These are phyloP conservation scores for Calocera viscosa DNA, from an alignment of 768 basidiomycete species.

Conservation along the genomic window DNA sequence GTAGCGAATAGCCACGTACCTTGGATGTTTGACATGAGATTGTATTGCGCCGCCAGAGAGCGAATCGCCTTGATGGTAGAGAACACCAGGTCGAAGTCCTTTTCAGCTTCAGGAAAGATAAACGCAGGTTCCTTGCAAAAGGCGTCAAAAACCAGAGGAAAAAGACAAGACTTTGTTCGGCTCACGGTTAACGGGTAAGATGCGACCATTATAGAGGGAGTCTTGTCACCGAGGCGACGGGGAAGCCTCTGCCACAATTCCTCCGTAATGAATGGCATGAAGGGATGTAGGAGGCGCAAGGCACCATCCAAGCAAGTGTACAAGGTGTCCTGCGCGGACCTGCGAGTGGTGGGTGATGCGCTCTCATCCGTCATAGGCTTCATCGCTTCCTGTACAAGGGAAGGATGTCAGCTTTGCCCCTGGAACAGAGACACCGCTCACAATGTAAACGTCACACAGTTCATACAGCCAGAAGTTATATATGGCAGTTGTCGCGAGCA, in stretches of 20 bases:
- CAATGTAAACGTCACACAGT: conserved; percentile 98
- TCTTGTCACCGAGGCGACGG: conserved; percentile 64
- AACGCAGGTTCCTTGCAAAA: conserved; percentile 44
- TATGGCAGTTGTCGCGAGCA: conserved; percentile 69
- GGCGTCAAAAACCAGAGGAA: neutral
- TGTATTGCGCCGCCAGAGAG: conserved; percentile 80
- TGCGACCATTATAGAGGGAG: conserved; percentile 81
- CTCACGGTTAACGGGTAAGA: conserved; percentile 69
- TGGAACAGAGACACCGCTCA: conserved; percentile 29
- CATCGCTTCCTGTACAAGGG: conserved; percentile 71
- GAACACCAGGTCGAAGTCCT: conserved; percentile 77
- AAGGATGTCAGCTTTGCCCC: conserved; percentile 3
- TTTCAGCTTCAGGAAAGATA: conserved; percentile 59
- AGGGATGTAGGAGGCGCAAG: conserved; percentile 81
- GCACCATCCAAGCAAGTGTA: conserved; percentile 91
- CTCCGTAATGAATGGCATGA: conserved; percentile 99
- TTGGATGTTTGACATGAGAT: conserved; percentile 73
- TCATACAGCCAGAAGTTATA: conserved; percentile 98
- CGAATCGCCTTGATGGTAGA: conserved; percentile 64
- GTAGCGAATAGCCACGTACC: conserved; percentile 32
- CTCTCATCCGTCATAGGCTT: conserved; percentile 89
- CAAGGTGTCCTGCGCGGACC: conserved; percentile 87
- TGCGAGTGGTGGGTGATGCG: conserved; percentile 45
- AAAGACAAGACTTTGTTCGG: conserved; percentile 13
- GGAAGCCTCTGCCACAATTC: conserved; percentile 97